These are phyloP conservation scores for Schizophyllum amplum DNA, from an alignment of 1,284 basidiomycete genomes.

Conservation along the genomic window DNA sequence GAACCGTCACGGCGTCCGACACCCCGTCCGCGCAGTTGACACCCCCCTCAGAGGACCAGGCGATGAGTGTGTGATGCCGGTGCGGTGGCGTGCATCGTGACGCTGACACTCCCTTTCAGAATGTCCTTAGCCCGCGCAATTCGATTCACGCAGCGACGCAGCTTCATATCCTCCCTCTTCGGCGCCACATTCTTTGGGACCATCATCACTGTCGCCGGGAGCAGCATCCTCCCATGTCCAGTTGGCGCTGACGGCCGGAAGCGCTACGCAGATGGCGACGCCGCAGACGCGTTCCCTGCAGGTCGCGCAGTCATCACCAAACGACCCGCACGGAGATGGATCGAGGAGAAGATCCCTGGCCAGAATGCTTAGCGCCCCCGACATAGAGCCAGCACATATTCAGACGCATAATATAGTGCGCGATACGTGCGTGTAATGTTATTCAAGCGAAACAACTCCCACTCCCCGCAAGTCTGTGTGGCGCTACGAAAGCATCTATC, in stretches of 20 bases:
- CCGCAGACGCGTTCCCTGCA: constrained; percentile 13
- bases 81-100: background rate
- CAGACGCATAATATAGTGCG: background rate
- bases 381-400: background rate
- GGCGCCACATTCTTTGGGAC: constrained; percentile 70
- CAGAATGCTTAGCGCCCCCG: constrained; percentile 8
- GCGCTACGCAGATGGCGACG: constrained; percentile 46
- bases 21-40: no score
- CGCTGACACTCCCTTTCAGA: background rate
- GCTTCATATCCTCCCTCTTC: constrained; percentile 70
- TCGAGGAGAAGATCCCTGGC: constrained; percentile 57
- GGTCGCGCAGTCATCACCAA: constrained; percentile 35
- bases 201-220: constrained; percentile 73
- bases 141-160: constrained; percentile 61
- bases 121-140: constrained; percentile 16
- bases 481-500: background rate
- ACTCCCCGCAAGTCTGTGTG: background rate
- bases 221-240: constrained; percentile 70
- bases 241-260: constrained; percentile 40
- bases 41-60: background rate
- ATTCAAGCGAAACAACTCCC: background rate
- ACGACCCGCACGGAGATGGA: constrained; percentile 63
- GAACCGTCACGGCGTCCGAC: background rate
- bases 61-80: background rate
- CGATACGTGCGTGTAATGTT: background rate